Evolutionary conservation across 2,329 filamentous ascomycete genomes (phyloP).

Genomic region (Colletotrichum graminicola): DNA sequence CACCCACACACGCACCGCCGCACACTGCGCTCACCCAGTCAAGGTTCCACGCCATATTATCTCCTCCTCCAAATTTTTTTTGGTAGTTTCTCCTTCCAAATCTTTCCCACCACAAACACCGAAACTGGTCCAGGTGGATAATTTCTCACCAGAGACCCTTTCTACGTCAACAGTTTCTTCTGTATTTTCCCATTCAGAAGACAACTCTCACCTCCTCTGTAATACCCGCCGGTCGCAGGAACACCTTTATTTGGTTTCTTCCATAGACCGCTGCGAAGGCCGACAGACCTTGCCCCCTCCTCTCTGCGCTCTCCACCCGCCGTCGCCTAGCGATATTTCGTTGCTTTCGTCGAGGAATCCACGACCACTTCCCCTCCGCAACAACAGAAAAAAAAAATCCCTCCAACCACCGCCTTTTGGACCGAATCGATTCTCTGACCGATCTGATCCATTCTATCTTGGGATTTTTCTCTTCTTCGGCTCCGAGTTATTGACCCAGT

Average conservation of each 20-base stretch:
- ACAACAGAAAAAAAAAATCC: slow-evolving; percentile 22
- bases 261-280: slow-evolving; percentile 29
- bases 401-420: slow-evolving; percentile 4
- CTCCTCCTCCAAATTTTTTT: slow-evolving; percentile 42
- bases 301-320: slow-evolving; percentile 29
- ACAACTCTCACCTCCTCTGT: slow-evolving; percentile 43
- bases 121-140: slow-evolving; percentile 43
- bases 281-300: slow-evolving; percentile 27
- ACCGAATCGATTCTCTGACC: slow-evolving; percentile 32
- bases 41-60: slow-evolving; percentile 41
- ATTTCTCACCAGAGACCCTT: slow-evolving; percentile 42
- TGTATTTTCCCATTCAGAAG: slow-evolving; percentile 44
- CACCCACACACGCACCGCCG: slow-evolving; percentile 9
- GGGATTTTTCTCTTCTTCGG: slow-evolving; percentile 15
- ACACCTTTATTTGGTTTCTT: slow-evolving; percentile 39
- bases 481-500: slow-evolving; percentile 26
- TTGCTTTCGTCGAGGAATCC: slow-evolving; percentile 40
- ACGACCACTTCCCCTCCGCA: slow-evolving; percentile 27
- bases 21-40: slow-evolving; percentile 7
- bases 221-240: slow-evolving; percentile 30
- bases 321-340: slow-evolving; percentile 42
- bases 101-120: slow-evolving; percentile 43
- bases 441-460: slow-evolving; percentile 15
- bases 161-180: slow-evolving; percentile 43
- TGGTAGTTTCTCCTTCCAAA: slow-evolving; percentile 34